phyloP scores from a whole-genome alignment of 164 flowering plant species.

The Echeveria elegans region DNA sequence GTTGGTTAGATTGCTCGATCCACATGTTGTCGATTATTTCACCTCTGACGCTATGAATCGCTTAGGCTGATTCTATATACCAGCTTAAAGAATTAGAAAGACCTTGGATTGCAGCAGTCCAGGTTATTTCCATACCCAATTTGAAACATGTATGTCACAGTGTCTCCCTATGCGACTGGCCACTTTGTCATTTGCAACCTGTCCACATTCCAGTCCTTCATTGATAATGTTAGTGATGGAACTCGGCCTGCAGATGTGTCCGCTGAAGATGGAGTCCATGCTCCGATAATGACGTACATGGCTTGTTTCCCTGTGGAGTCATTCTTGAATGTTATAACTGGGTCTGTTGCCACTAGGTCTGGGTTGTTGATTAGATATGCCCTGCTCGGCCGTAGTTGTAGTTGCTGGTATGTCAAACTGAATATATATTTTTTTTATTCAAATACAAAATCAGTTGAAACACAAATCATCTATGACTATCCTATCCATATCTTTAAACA shows the following conservation, averaged over 20 bases:
- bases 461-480: too few species aligned
- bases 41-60: too few species aligned
- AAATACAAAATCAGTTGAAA: too few species aligned
- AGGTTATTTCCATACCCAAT: constrained; percentile 13
- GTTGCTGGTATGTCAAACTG: constrained; percentile 8
- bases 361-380: constrained; percentile 15
- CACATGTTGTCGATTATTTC: too few species aligned
- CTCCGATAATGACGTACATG: constrained; percentile 16
- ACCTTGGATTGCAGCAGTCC: constrained; percentile 13
- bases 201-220: constrained; percentile 20
- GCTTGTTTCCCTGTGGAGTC: constrained; percentile 19
- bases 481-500: too few species aligned
- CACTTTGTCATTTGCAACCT: constrained; percentile 4
- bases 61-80: too few species aligned
- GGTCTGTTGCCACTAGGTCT: constrained; percentile 14
- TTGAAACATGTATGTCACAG: constrained; percentile 12
- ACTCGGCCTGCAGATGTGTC: constrained; percentile 14
- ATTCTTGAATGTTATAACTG: constrained; percentile 17
- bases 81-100: constrained; percentile 4
- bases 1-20: too few species aligned
- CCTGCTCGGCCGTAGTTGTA: constrained; percentile 12
- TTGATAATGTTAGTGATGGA: constrained; percentile 17
- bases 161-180: constrained; percentile 17
- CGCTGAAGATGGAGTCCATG: constrained; percentile 15
- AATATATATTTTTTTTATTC: too few species aligned